phyloP scores from a whole-genome alignment of 768 basidiomycete species.

The Suillus hirtellus region DNA sequence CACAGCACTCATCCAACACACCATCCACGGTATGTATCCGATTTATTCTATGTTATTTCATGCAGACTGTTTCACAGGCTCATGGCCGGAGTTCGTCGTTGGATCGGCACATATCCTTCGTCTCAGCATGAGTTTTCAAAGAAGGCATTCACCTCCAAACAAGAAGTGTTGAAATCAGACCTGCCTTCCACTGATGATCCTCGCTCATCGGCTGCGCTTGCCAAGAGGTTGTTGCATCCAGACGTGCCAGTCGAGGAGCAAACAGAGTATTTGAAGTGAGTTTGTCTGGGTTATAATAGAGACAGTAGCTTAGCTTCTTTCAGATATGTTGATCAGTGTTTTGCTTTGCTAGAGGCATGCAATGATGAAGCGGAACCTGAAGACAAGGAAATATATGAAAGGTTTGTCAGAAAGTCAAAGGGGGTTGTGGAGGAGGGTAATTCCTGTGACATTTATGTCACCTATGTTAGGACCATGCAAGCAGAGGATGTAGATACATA shows the following conservation, averaged over 20 bases:
- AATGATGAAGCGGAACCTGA: conserved; percentile 53
- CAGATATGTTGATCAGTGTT: conserved; percentile 76
- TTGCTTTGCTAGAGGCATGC: conserved; percentile 61
- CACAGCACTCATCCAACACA: conserved; percentile 43
- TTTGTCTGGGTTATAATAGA: conserved; percentile 8
- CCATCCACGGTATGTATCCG: conserved; percentile 34
- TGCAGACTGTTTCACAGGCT: conserved; percentile 43
- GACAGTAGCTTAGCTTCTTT: conserved; percentile 2
- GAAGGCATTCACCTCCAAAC: conserved; percentile 36
- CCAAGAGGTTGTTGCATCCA: conserved; percentile 59
- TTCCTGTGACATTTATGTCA: neutral
- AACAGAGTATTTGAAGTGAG: conserved; percentile 72
- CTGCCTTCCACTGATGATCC: conserved; percentile 26
- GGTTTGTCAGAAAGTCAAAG: conserved; percentile 49
- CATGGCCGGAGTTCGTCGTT: conserved; percentile 76
- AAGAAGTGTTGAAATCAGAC: conserved; percentile 26
- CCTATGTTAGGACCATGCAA: conserved; percentile 1
- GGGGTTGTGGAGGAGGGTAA: conserved; percentile 29
- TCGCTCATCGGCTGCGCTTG: conserved; percentile 59
- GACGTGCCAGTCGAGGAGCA: conserved; percentile 63
- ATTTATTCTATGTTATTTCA: conserved; percentile 25
- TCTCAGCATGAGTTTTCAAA: conserved; percentile 40
- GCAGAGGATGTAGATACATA: neutral
- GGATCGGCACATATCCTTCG: conserved; percentile 63
- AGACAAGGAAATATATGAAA: conserved; percentile 57